Evolutionary conservation across 352 stramenopile genomes (phyloP), one percentile per base, ranked within the genome.

Genomic region (Phytophthora ramorum): DNA sequence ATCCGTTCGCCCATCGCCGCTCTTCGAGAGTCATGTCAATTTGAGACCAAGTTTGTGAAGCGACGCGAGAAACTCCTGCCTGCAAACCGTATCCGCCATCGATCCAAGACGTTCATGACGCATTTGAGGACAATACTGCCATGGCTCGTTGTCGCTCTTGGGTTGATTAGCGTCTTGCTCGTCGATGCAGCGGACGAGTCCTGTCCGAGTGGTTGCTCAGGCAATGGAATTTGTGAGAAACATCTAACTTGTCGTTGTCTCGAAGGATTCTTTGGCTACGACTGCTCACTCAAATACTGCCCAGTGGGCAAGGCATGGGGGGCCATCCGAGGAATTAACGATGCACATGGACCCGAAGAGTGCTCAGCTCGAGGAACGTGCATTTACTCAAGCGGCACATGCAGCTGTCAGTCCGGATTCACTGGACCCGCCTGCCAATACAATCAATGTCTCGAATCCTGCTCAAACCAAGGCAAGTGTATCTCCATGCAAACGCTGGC

Each of bases 321-420:
- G 0, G 50, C 83, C 10, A 69, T 92, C 38, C 74, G 43, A 12
- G 81, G 68, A 14, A 38, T 55, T 7, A 61, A 92, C 40, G 50
- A 78, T 22, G 85, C 83, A 3, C 85, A 93, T 51, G 68, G 56
- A 28, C 47, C 62, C 0, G 69, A 62, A 8, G 78, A 88, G 45
- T 93, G 83, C 51, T 90, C 85, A 0, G 83, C 78, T 12, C 66
- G 85, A 61, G 93, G 93, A 10, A 81, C 68, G 12, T 98, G 93
- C 69, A 63, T 84, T 37, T 69, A 79, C 34, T 61, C 70, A 1
- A 86, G 75, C 6, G 92, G 92, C 5, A 66, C 71, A 14, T 98
- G 94, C 54, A 56, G 51, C 24, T 98, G 94, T 50, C 85, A 97
- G 53, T 69, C 76, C 8, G 89, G 85, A 26, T 98, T 97, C 67